phyloP scores from a whole-genome alignment of 1,284 basidiomycete genomes.

The Malassezia cuniculi region DNA sequence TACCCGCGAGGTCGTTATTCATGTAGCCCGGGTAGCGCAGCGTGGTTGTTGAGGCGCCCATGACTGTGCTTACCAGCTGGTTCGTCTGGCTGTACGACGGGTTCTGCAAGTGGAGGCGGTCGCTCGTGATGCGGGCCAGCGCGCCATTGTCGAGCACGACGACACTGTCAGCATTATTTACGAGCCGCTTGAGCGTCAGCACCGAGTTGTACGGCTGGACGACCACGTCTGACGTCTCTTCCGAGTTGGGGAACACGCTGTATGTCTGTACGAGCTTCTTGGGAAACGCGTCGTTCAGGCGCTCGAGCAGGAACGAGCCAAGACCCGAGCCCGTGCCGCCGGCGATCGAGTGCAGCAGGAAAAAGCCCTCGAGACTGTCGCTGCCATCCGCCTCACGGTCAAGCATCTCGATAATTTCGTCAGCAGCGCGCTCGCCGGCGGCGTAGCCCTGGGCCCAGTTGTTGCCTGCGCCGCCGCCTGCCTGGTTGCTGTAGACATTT shows the following conservation, averaged over 20 bases:
- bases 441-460: constrained; percentile 87
- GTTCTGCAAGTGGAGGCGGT: constrained; percentile 77
- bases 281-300: constrained; percentile 91
- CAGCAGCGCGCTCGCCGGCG: constrained; percentile 79
- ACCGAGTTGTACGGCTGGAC: constrained; percentile 96
- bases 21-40: constrained; percentile 96
- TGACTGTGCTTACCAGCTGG: constrained; percentile 43
- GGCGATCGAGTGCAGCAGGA: constrained; percentile 96
- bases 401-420: constrained; percentile 98
- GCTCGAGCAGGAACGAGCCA: constrained; percentile 88
- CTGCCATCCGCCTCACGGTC: constrained; percentile 96
- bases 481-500: constrained; percentile 87
- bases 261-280: constrained; percentile 99
- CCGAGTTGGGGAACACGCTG: constrained; percentile 82
- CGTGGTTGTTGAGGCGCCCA: constrained; percentile 82
- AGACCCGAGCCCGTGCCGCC: constrained; percentile 96
- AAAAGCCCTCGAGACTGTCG: constrained; percentile 95
- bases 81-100: constrained; percentile 63
- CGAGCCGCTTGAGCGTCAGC: constrained; percentile 82
- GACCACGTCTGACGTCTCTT: constrained; percentile 43
- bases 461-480: constrained; percentile 94
- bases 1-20: constrained; percentile 91
- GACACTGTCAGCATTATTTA: constrained; percentile 91
- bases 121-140: constrained; percentile 75
- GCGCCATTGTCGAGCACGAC: constrained; percentile 96